These are phyloP conservation scores for Hirschfeldia incana DNA, from an alignment of 345 rosid species.

Conservation along the genomic window DNA sequence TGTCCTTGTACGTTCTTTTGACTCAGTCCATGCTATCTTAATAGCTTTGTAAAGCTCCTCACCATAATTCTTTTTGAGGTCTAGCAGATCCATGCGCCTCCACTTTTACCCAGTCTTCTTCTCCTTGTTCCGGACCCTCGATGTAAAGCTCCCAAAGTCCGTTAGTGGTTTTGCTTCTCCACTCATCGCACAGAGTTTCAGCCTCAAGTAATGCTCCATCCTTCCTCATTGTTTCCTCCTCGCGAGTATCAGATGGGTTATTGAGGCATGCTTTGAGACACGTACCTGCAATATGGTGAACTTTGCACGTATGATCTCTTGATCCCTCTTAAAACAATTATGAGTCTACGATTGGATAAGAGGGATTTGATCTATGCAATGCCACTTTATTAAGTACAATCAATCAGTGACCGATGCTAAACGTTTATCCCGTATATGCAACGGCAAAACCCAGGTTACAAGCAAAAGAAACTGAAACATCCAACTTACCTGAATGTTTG, in stretches of 20 bases:
- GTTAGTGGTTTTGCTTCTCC: neutral
- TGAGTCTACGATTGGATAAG: neutral
- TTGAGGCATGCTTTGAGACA: neutral
- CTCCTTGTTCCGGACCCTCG: neutral
- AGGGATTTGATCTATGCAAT: no score
- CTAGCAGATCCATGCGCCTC: neutral
- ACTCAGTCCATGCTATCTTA: neutral
- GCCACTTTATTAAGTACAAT: conserved; percentile 17
- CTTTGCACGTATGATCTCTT: neutral
- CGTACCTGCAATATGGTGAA: neutral
- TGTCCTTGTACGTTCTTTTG: neutral
- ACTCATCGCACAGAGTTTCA: neutral
- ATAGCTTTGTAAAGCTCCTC: neutral
- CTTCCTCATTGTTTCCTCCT: neutral
- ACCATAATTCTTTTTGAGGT: neutral
- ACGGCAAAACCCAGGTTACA: conserved; percentile 7
- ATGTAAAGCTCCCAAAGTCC: neutral
- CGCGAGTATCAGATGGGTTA: neutral
- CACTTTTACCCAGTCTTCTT: neutral
- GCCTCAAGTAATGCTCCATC: neutral
- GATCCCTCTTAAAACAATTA: neutral
- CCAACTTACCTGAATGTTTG: conserved; percentile 81
- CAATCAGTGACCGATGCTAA: neutral
- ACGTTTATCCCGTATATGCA: neutral
- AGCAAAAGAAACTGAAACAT: neutral